A percentile compares a stretch with the other conserved stretches of the same genome.
These are phyloP conservation scores for Nicotiana knightiana DNA, from an alignment of 257 asterid genomes.

Conservation along the genomic window DNA sequence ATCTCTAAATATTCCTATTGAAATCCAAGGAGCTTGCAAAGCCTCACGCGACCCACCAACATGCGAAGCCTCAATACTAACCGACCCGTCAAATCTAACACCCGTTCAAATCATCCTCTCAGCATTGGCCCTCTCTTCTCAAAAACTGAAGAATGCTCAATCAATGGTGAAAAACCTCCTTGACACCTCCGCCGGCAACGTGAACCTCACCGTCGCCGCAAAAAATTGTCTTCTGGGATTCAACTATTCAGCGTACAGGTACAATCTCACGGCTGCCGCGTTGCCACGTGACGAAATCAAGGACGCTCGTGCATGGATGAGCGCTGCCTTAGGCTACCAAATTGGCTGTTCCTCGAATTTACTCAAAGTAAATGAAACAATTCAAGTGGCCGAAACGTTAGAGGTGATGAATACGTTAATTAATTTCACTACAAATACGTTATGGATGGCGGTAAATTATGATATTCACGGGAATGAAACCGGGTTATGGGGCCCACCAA, in stretches of 20 bases:
- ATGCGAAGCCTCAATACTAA: conserved; percentile 8
- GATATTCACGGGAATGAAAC: conserved; percentile 4
- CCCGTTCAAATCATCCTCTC: conserved; percentile 14
- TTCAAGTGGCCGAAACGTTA: not conserved
- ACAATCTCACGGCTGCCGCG: not conserved
- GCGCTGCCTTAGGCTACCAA: conserved; percentile 9
- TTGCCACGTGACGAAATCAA: conserved; percentile 9
- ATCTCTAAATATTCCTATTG: not conserved
- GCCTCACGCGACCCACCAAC: conserved; percentile 7
- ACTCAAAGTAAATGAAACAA: conserved; percentile 10
- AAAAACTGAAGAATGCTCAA: conserved; percentile 2
- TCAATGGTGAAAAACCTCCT: conserved; percentile 10
- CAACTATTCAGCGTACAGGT: not conserved
- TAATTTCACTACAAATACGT: not conserved
- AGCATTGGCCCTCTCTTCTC: conserved; percentile 6
- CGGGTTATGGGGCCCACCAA: conserved; percentile 12
- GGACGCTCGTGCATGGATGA: conserved; percentile 18
- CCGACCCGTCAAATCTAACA: conserved; percentile 4
- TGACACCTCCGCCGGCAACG: not conserved
- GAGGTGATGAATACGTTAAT: conserved; percentile 1
- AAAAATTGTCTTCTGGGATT: not conserved
- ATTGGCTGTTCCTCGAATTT: conserved; percentile 3
- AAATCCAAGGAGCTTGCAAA: conserved; percentile 4
- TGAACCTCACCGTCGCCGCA: not conserved
- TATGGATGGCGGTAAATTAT: conserved; percentile 10